phyloP scores from a whole-genome alignment of 345 rosid species.

The Camelina laxa region DNA sequence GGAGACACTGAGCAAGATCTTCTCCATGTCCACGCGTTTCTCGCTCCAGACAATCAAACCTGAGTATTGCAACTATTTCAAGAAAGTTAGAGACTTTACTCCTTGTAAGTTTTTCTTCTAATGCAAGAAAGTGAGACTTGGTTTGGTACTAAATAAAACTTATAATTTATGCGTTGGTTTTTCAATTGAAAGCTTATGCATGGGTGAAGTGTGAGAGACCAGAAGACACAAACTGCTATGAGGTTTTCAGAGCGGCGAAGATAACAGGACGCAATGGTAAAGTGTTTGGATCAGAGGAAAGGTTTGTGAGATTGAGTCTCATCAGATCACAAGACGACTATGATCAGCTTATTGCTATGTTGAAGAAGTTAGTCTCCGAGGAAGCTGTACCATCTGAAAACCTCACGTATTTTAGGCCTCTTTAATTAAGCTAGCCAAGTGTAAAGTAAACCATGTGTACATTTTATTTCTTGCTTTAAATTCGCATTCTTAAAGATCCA shows the following conservation, averaged over 20 bases:
- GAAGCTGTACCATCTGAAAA: not conserved
- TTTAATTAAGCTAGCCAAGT: too few species aligned
- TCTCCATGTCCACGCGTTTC: constrained; percentile 54
- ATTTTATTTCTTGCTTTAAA: too few species aligned
- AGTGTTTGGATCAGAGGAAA: constrained; percentile 43
- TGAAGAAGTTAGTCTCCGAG: constrained; percentile 23
- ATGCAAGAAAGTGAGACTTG: not conserved
- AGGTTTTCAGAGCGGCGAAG: constrained; percentile 52
- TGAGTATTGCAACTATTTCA: constrained; percentile 51
- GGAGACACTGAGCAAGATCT: constrained; percentile 17
- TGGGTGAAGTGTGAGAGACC: constrained; percentile 70
- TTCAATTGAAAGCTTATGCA: constrained; percentile 58
- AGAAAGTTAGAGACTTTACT: constrained; percentile 31
- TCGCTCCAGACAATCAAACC: constrained; percentile 53
- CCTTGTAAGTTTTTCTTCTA: constrained; percentile 33
- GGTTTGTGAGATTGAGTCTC: constrained; percentile 60
- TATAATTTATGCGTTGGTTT: not conserved
- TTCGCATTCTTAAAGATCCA: too few species aligned
- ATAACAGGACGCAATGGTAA: constrained; percentile 58
- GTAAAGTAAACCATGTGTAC: too few species aligned
- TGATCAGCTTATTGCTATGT: constrained; percentile 36
- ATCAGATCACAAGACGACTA: constrained; percentile 62
- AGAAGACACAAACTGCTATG: constrained; percentile 56
- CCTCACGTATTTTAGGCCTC: not conserved
- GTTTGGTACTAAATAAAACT: not conserved